These are phyloP conservation scores for Phycomyces nitens DNA, from an alignment of 192 early-diverging fungal genomes.

Conservation along the genomic window DNA sequence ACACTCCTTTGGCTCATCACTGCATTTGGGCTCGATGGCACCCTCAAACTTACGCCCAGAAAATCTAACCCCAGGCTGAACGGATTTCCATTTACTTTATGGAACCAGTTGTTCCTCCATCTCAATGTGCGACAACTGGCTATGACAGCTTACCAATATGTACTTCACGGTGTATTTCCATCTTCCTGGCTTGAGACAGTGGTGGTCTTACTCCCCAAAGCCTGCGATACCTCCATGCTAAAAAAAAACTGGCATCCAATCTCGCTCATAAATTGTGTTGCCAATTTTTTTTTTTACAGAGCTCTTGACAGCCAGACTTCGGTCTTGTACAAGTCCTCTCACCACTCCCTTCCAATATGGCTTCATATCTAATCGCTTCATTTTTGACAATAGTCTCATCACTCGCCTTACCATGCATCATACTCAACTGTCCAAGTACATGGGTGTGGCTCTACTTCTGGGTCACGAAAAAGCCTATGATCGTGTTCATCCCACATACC, in stretches of 20 bases:
- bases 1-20: too few species aligned
- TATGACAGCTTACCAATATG: too few species aligned
- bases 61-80: too few species aligned
- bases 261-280: constrained; percentile 11
- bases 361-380: not conserved
- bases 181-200: constrained; percentile 4
- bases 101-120: too few species aligned
- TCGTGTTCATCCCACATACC: too few species aligned
- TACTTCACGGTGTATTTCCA: not conserved
- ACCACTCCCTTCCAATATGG: not conserved
- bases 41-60: too few species aligned
- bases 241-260: constrained; percentile 14
- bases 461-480: too few species aligned
- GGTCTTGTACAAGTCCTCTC: not conserved
- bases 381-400: not conserved
- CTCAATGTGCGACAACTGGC: too few species aligned
- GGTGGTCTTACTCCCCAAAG: constrained; percentile 20
- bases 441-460: too few species aligned
- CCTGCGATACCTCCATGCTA: constrained; percentile 1
- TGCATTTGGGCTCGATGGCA: too few species aligned
- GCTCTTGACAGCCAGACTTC: not conserved
- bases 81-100: too few species aligned
- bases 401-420: not conserved
- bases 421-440: not conserved
- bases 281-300: constrained; percentile 18